Evolutionary conservation across 2,329 filamentous ascomycete genomes (phyloP).

Genomic region (Chaetomiaceae sp.): DNA sequence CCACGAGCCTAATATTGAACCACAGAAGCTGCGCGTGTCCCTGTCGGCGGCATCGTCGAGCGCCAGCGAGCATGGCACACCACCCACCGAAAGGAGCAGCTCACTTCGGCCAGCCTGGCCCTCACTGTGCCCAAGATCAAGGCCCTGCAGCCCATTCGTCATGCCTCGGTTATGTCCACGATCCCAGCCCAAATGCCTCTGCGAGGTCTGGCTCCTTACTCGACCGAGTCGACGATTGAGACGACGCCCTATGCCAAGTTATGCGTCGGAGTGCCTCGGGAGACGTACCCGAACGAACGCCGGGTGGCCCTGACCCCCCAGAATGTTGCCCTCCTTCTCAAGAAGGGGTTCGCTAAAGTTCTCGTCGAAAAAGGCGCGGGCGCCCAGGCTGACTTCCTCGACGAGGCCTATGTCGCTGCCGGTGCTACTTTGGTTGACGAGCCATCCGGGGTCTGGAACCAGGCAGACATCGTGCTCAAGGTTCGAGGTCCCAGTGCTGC

Average conservation of each 20-base stretch:
- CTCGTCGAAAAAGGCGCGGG: slow-evolving; percentile 81
- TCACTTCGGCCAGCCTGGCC: slow-evolving; percentile 21
- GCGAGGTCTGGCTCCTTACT: slow-evolving; percentile 31
- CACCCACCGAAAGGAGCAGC: slow-evolving; percentile 30
- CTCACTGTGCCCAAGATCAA: slow-evolving; percentile 28
- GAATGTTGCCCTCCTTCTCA: slow-evolving; percentile 75
- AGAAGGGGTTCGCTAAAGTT: slow-evolving; percentile 77
- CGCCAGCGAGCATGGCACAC: slow-evolving; percentile 39
- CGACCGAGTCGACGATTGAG: slow-evolving; percentile 41
- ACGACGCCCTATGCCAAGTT: slow-evolving; percentile 65
- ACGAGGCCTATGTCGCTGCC: slow-evolving; percentile 70
- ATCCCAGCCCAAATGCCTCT: slow-evolving; percentile 21
- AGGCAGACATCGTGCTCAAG: slow-evolving; percentile 77
- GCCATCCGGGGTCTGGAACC: slow-evolving; percentile 63
- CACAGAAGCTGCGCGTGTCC: slow-evolving; percentile 16
- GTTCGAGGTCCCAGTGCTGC: slow-evolving; percentile 69
- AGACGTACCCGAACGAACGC: slow-evolving; percentile 73
- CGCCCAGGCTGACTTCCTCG: slow-evolving; percentile 68
- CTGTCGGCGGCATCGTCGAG: slow-evolving; percentile 16
- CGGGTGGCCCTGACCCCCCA: slow-evolving; percentile 81
- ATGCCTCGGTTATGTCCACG: slow-evolving; percentile 36
- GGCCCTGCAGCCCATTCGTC: slow-evolving; percentile 38
- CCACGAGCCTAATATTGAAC: slow-evolving; percentile 10
- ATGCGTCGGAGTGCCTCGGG: slow-evolving; percentile 72
- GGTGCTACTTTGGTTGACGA: slow-evolving; percentile 73